Evolutionary conservation across 495 filamentous ascomycete species (phyloP), one percentile per base, ranked within the genome.

Genomic region (Parachaetomium inaequale): DNA sequence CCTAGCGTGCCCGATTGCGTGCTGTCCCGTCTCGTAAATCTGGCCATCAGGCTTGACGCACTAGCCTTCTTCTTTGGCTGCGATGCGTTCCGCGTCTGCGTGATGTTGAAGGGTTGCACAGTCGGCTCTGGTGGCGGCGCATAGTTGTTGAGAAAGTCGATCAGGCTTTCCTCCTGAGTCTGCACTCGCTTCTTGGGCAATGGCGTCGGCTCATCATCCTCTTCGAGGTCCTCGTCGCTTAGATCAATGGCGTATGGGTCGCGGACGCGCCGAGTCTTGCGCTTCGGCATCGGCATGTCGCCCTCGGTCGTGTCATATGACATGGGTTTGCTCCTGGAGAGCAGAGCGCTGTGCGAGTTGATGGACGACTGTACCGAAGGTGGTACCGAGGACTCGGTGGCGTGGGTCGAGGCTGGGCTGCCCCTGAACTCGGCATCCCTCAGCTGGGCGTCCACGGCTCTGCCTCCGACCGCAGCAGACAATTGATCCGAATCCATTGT

Each of bases 241-340:
- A 87, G 81, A 64, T 96, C 93, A 60, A 98, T 89, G 36, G 92
- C 89, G 66, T 97, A 98, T 1, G 94, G 93, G 68, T 99, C 95
- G 45, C 82, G 88, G 45, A 90, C 85, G 28, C 92, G 86, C 42
- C 86, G 83, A 53, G 86, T 89, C 65, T 87, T 96, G 59, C 90
- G 85, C 49, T 80, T 79, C 5, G 82, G 82, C 69, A 81, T 79
- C 64, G 75, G 74, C 65, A 81, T 79, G 53, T 83, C 81, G 28
- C 76, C 74, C 32, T 75, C 74, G 38, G 70, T 68, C 47, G 57
- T 55, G 11, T 60, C 56, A 40, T 55, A 60, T 8, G 64, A 65
- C 10, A 54, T 59, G 21, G 67, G 25, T 46, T 68, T 72, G 50
- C 58, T 70, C 34, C 59, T 73, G 50, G 74, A 69, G 19, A 84